Conservation (phyloP, 2,329 filamentous ascomycete genomes). For the Lachnellula suecica region DNA sequence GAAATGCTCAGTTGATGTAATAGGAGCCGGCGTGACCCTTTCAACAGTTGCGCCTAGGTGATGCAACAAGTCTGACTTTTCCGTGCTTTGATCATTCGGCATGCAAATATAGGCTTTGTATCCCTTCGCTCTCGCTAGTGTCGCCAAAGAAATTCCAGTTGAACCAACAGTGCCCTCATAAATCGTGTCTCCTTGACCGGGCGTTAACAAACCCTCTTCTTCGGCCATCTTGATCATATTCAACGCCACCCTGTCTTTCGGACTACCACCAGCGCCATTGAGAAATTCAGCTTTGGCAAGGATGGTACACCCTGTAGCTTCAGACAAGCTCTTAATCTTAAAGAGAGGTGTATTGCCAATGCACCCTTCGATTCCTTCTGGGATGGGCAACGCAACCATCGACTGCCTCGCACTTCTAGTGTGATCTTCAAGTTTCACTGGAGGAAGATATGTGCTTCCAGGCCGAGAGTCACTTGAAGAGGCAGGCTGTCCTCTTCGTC, state of each 20-base stretch:
- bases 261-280: constrained; percentile 89
- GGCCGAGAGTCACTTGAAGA: constrained; percentile 21
- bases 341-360: constrained; percentile 94
- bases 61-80: constrained; percentile 86
- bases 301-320: constrained; percentile 84
- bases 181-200: constrained; percentile 85
- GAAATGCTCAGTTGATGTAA: constrained; percentile 90
- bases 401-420: constrained; percentile 40
- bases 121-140: constrained; percentile 81
- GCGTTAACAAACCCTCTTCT: constrained; percentile 69
- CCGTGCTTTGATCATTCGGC: constrained; percentile 84
- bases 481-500: constrained; percentile 33
- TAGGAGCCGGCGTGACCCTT: constrained; percentile 85
- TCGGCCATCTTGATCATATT: constrained; percentile 86
- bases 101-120: constrained; percentile 97
- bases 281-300: constrained; percentile 95
- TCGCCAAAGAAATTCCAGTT: constrained; percentile 92
- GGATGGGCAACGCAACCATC: constrained; percentile 42
- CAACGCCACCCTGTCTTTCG: constrained; percentile 92
- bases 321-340: constrained; percentile 79
- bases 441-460: constrained; percentile 34
- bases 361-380: constrained; percentile 81
- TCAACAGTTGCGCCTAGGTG: constrained; percentile 93
- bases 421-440: constrained; percentile 56
- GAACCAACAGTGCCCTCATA: constrained; percentile 97